Evolutionary conservation across 257 asterid species (phyloP), one percentile per base, ranked within the genome.

Genomic region (Forsythia suspensa): DNA sequence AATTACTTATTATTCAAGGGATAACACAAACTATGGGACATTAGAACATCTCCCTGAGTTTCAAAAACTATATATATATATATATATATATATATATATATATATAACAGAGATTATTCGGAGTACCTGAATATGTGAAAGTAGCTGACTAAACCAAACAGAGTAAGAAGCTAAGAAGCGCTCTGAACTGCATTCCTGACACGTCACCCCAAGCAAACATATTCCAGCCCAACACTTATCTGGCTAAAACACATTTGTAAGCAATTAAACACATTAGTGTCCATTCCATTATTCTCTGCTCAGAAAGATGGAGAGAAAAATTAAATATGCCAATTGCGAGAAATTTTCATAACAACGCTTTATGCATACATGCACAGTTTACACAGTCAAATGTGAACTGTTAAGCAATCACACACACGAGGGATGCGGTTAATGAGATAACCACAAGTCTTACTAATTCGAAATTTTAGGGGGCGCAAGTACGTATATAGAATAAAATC

Each of bases 191-290:
- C 97, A 95, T 80, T 92, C 97, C 80, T 93, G 96, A 77, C 89
- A 77, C 71, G 97, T 93, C 87, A 95, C 85, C 75, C 97, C 98
- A 24, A 95, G 93, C 96, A 95, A 88, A 84, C 95, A 92, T 80
- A 92, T 86, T 73, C 97, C 99, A 36, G 95, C 96, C 97, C 95
- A 93, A 76, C 90, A 77, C 84, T 93, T 95, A 81, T 92, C 97
- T 82, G 97, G 92, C 99, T 95, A 86, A 68, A 87, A 69, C 79
- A 65, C 84, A 80, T 73, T 76, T 81, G 74, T 16, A 20, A 46
- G 74, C 52, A 80, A 80, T 70, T 18, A 80, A 63, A 80, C 55
- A 71, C 29, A 79, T 79, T 36, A 77, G 74, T 66, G 67, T 43
- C 77, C 18, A 36, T 70, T 34, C 43, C 78, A 44, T 40, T 15